Evolutionary conservation across 306 rosid genomes (phyloP), one percentile per base, ranked within the genome.

Genomic region (Aeschynomene evenia): DNA sequence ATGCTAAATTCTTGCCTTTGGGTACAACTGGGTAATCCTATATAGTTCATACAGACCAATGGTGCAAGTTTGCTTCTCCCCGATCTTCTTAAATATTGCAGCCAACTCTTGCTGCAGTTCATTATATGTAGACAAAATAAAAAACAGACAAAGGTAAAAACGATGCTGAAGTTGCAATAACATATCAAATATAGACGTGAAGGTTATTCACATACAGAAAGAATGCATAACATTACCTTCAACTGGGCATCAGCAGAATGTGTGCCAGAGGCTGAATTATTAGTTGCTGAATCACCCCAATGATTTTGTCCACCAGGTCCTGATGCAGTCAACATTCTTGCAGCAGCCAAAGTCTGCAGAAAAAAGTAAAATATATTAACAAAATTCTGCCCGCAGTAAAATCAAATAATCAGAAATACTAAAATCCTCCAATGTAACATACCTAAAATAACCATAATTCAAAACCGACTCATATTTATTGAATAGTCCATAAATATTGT

Each of bases 11-110:
- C 66, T 70, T 71, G 89, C 99, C 88, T 89, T 82, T 4, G 99
- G 99, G 86, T 95, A 95, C 70, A 95, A 84, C 37, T 95, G 99
- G 64, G 97, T 95, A 51, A 95, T 95, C 51, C 96, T 91, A 76
- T 91, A 95, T 15, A 95, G 83, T 63, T 95, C 99, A 71, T 84
- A 87, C 18, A 95, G 85, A 79, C 99, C 99, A 80, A 87, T 95
- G 52, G 93, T 81, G 82, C 99, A 95, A 28, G 97, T 95, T 83
- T 95, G 99, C 88, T 95, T 95, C 77, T 95, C 99, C 5, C 99
- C 99, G 58, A 95, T 95, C 87, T 95, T 95, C 86, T 95, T 95
- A 80, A 95, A 95, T 78, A 95, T 95, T 26, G 99, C 95, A 78
- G 93, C 99, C 70, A 95, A 95, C 83, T 95, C 99, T 95, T 87